phyloP scores from a whole-genome alignment of 2,329 filamentous ascomycete genomes.

The Colletotrichum godetiae region DNA sequence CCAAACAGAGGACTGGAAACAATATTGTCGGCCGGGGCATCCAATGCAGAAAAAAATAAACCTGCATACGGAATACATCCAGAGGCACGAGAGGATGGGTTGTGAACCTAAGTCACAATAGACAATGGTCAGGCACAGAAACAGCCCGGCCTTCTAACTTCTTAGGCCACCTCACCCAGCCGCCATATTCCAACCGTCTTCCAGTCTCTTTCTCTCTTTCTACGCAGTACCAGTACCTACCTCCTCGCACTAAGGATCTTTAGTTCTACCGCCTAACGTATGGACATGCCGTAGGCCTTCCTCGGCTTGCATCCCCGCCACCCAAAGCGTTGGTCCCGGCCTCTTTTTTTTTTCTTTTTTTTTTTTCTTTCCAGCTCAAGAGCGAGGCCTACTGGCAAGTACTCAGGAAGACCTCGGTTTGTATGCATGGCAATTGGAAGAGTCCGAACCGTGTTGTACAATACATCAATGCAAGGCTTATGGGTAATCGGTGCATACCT shows the following conservation, averaged over 20 bases:
- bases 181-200: background rate
- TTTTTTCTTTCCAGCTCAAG: background rate
- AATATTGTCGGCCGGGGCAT: background rate
- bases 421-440: background rate
- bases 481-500: too few species aligned
- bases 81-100: background rate
- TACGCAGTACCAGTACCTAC: background rate
- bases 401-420: too few species aligned
- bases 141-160: background rate
- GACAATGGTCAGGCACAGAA: conserved; percentile 2
- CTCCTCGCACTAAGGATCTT: background rate
- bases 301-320: background rate
- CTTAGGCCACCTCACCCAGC: background rate
- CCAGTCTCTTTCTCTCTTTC: background rate
- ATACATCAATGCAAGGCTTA: too few species aligned
- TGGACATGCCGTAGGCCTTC: conserved; percentile 13
- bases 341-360: background rate
- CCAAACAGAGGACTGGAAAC: conserved; percentile 1
- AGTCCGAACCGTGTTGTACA: background rate
- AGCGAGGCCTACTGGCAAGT: background rate
- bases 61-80: background rate
- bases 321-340: background rate
- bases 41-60: conserved; percentile 9
- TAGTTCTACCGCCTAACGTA: conserved; percentile 8
- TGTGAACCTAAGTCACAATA: background rate